Conservation (phyloP, 2,329 filamentous ascomycete species). For the Aspergillus sclerotialis region DNA sequence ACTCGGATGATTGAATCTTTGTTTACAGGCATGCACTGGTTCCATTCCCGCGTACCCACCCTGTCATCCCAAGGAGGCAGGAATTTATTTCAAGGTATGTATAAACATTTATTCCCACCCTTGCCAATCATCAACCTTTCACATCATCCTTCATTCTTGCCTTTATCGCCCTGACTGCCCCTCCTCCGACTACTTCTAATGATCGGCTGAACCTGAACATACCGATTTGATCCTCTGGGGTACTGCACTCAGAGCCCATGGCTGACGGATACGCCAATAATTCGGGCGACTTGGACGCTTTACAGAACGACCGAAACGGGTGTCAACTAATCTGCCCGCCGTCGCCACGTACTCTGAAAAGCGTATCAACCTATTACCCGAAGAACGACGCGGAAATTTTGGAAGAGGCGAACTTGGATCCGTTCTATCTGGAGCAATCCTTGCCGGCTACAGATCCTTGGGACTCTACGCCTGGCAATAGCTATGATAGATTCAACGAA, state of each 20-base stretch:
- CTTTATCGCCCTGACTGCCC: slow-evolving; percentile 5
- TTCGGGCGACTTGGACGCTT: slow-evolving; percentile 27
- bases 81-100: slow-evolving; percentile 21
- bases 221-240: no score
- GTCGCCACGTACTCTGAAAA: slow-evolving; percentile 20
- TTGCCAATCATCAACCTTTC: slow-evolving; percentile 9
- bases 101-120: slow-evolving; percentile 30
- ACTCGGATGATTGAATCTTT: slow-evolving; percentile 19
- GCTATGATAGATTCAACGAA: slow-evolving; percentile 26
- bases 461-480: slow-evolving; percentile 19
- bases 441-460: slow-evolving; percentile 20
- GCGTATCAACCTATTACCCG: slow-evolving; percentile 25
- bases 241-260: no score
- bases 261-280: slow-evolving; percentile 26
- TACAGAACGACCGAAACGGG: slow-evolving; percentile 23
- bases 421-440: slow-evolving; percentile 34
- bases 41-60: slow-evolving; percentile 24
- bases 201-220: no score
- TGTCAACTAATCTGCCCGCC: slow-evolving; percentile 25
- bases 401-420: slow-evolving; percentile 30
- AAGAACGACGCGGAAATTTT: slow-evolving; percentile 16
- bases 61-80: slow-evolving; percentile 4
- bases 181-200: slow-evolving; percentile 1
- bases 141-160: slow-evolving; percentile 8
- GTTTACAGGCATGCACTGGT: slow-evolving; percentile 34